Conservation (phyloP, 148 eudicot genomes). For the Nepenthes gracilis region DNA sequence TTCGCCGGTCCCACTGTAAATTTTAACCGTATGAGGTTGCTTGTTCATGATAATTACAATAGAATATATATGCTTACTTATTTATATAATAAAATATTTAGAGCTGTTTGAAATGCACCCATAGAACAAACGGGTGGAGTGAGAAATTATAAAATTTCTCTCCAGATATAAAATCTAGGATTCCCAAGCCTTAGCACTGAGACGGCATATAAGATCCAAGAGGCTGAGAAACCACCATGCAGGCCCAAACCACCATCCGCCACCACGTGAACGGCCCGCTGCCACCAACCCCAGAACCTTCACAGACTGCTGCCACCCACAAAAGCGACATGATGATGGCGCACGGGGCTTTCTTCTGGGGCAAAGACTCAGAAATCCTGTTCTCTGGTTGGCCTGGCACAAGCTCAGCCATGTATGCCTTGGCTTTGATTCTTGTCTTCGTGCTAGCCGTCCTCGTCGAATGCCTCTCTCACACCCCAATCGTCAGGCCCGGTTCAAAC, state of each 20-base stretch:
- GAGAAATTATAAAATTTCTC: too few species aligned
- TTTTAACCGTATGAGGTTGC: too few species aligned
- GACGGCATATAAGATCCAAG: too few species aligned
- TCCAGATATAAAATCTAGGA: too few species aligned
- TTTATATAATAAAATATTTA: too few species aligned
- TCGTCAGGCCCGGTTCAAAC: constrained; percentile 36
- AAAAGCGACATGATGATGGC: constrained; percentile 1
- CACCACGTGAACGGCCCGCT: constrained; percentile 13
- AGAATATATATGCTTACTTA: too few species aligned
- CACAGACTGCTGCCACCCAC: constrained; percentile 1
- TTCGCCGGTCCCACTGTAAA: too few species aligned
- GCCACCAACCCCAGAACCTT: constrained; percentile 7
- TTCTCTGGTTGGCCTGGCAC: constrained; percentile 72
- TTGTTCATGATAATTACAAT: too few species aligned
- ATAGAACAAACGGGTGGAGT: too few species aligned
- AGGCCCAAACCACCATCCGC: constrained; percentile 2
- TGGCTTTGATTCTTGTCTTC: constrained; percentile 44
- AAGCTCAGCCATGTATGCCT: constrained; percentile 47
- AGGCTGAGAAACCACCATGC: background rate
- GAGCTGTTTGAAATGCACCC: too few species aligned
- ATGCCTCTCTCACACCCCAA: constrained; percentile 28
- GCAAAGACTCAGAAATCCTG: constrained; percentile 38
- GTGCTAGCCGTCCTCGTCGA: constrained; percentile 47
- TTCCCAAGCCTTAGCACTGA: too few species aligned
- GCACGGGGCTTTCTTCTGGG: constrained; percentile 62